Evolutionary conservation across 1,139 yeast species (phyloP), one percentile per base, ranked within the genome.

Genomic region (Debaryomyces udenii): DNA sequence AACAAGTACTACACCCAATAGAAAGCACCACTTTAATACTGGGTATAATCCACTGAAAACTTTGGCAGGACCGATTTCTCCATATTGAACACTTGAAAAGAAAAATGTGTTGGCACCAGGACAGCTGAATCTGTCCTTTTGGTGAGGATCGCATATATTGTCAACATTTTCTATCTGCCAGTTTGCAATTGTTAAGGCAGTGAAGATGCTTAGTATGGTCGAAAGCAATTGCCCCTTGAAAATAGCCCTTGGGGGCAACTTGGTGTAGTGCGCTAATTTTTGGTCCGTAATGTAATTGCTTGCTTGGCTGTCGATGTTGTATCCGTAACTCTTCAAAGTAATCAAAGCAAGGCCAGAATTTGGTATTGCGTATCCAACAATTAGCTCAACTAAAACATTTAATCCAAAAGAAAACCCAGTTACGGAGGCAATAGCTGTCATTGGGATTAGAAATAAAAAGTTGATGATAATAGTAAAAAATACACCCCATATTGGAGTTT

Each of bases 301-400:
- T 3, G 71, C 71, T 41, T 66, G 71, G 14, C 60, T 55, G 41
- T 65, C 70, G 31, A 67, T 66, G 40, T 67, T 65, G 37, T 64
- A 66, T 5, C 73, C 74, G 46, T 59, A 64, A 6, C 70, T 66
- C 43, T 68, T 68, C 31, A 67, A 50, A 6, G 70, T 66, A 36
- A 64, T 64, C 39, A 67, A 56, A 0, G 74, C 73, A 27, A 67
- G 49, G 2, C 73, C 73, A 20, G 68, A 64, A 37, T 68, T 66
- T 11, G 74, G 73, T 29, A 67, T 60, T 3, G 69, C 59, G 45
- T 68, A 67, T 1, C 74, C 74, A 14, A 68, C 68, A 35, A 68
- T 65, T 44, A 68, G 55, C 43, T 68, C 73, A 10, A 68, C 73
- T 46, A 68, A 54, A 1, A 68, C 74, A 42, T 68, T 67, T 37